These are phyloP conservation scores for Epichloe brachyelytri DNA, from an alignment of 2,329 filamentous ascomycete species.

Conservation along the genomic window DNA sequence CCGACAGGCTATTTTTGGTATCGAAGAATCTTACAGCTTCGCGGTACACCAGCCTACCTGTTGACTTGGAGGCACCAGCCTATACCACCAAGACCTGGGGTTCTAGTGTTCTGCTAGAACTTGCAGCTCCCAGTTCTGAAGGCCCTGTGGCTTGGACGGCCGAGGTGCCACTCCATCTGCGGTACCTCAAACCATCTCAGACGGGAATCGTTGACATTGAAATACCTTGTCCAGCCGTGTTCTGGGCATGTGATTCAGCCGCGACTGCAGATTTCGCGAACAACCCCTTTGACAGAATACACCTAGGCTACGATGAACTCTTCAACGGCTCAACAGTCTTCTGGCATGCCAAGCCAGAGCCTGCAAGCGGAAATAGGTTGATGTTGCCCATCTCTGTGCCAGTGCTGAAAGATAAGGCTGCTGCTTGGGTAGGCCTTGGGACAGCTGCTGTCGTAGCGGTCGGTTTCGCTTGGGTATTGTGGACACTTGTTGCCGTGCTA, in stretches of 20 bases:
- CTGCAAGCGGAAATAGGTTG: constrained; percentile 25
- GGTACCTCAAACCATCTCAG: constrained; percentile 57
- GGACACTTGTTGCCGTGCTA: constrained; percentile 32
- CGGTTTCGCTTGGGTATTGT: constrained; percentile 59
- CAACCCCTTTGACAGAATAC: constrained; percentile 76
- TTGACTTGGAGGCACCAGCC: constrained; percentile 81
- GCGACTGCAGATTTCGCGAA: constrained; percentile 53
- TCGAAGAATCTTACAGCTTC: constrained; percentile 67
- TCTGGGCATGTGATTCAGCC: constrained; percentile 73
- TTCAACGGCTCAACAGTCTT: constrained; percentile 71
- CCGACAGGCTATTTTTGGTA: constrained; percentile 60
- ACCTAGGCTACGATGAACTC: constrained; percentile 73
- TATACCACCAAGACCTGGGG: constrained; percentile 72
- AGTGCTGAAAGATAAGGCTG: constrained; percentile 44
- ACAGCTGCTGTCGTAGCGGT: constrained; percentile 46
- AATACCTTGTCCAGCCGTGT: constrained; percentile 72
- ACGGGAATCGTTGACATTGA: constrained; percentile 41
- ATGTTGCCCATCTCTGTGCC: constrained; percentile 48
- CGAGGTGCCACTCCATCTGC: constrained; percentile 70
- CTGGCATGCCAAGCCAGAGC: constrained; percentile 57
- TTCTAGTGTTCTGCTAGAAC: constrained; percentile 61
- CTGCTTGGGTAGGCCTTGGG: constrained; percentile 34
- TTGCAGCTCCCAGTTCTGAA: constrained; percentile 39
- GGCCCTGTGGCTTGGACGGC: constrained; percentile 43
- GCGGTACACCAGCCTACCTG: constrained; percentile 57